Base-by-base conservation (phyloP, 2,329 filamentous ascomycete genomes). In the Dryadomyces quercus-mongolicae region DNA sequence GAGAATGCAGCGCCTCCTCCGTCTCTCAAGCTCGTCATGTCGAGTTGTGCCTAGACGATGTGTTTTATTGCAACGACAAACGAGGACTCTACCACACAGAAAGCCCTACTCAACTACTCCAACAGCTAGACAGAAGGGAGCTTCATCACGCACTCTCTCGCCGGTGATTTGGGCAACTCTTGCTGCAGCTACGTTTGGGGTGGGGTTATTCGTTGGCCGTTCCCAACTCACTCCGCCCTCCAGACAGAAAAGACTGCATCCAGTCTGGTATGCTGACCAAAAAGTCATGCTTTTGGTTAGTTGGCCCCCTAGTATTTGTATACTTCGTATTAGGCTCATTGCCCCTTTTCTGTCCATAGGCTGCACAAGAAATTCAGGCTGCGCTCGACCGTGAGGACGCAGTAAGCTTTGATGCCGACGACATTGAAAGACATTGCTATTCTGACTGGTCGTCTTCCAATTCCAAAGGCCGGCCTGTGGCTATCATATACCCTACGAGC, bases 361-460 rank as follows among this genome's bases (percentile, higher is more conserved):
- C 80, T 6, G 78, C 83, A 56, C 62, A 66, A 0, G 79, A 84
- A 62, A 67, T 85, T 16, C 70, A 73, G 53, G 57, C 60, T 0
- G 60, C 67, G 12, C 66, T 85, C 4, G 81, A 81, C 21, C 36
- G 15, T 16, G 71, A 80, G 43, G 81, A 84, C 52, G 66, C 74
- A 1, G 77, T 88, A 50, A 82, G 74, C 61, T 80, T 78, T 13
- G 83, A 88, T 61, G 71, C 78, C 46, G 81, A 84, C 45, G 81
- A 82, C 47, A 68, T 87, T 2, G 75, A 80, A 20, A 67, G 72
- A 48, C 84, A 88, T 62, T 82, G 84, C 15, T 82, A 80, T 65
- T 86, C 83, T 0, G 84, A 86, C 63, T 86, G 82, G 82, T 85
- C 82, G 0, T 80, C 80, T 1, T 77, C 83, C 60, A 87, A 88